These are phyloP conservation scores for Trichoderma sp. DNA, from an alignment of 2,329 filamentous ascomycete genomes.

Conservation along the genomic window DNA sequence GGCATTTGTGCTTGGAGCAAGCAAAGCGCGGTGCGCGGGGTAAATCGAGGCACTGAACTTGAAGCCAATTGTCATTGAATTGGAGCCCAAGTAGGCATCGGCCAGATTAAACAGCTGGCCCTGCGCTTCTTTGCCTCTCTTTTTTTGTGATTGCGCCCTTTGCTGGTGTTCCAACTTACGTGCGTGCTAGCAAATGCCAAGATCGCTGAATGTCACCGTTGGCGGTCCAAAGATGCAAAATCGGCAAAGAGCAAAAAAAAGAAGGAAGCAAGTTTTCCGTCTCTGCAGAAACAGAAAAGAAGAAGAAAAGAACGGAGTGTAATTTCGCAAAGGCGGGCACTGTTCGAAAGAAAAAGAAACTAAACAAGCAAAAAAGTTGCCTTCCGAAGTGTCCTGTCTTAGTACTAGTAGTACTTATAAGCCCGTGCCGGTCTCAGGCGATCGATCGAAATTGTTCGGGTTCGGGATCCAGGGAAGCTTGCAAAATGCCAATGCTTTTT, in stretches of 20 bases:
- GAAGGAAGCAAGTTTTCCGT: neutral
- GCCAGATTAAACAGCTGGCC: neutral
- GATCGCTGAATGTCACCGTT: neutral
- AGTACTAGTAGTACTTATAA: neutral
- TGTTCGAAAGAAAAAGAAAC: neutral
- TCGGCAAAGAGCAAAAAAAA: neutral
- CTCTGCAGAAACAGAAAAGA: neutral
- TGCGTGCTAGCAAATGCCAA: neutral
- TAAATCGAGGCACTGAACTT: neutral
- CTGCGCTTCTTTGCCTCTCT: neutral
- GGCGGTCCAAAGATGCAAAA: neutral
- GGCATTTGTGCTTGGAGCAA: neutral
- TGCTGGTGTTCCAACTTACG: neutral
- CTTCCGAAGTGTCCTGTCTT: neutral
- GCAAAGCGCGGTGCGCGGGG: conserved; percentile 5
- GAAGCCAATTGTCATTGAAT: neutral
- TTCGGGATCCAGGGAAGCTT: neutral
- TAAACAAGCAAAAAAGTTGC: neutral
- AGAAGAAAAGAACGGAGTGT: neutral
- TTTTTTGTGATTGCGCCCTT: neutral
- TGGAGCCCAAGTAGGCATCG: neutral
- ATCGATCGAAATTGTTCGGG: conserved; percentile 23
- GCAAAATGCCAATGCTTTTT: conserved; percentile 3
- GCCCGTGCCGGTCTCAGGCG: conserved; percentile 9
- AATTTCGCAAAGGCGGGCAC: neutral